Evolutionary conservation across 2,329 filamentous ascomycete species (phyloP), one percentile per base, ranked within the genome.

Genomic region (Ophiostoma ips): DNA sequence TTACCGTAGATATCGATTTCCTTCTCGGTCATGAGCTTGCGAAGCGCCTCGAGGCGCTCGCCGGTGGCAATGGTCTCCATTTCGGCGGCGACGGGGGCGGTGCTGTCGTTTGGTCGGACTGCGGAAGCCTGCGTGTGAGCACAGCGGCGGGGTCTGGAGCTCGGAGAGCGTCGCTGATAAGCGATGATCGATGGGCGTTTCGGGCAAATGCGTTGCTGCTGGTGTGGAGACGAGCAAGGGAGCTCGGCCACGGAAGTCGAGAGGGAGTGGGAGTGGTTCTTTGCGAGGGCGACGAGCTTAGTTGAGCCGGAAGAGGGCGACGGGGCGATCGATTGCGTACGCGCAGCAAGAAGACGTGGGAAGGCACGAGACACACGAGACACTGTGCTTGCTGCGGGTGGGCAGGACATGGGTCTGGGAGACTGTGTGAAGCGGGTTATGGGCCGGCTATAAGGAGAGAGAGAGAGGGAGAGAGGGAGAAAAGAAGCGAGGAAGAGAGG

Each of bases 1-100:
- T 65, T 81, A 95, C 90, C 83, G 71, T 98, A 98, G 53, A 96
- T 75, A 66, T 96, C 88, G 57, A 98, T 75, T 57, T 87, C 83
- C 61, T 84, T 76, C 66, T 89, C 76, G 68, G 79, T 81, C 92
- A 98, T 98, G 63, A 95, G 72, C 64, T 81, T 73, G 62, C 92
- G 79, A 61, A 98, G 75, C 66, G 78, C 76, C 56, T 78, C 68
- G 56, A 98, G 77, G 60, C 87, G 84, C 55, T 79, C 72, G 50
- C 81, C 79, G 34, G 89, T 95, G 66, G 92, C 73, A 57, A 94
- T 81, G 49, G 76, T 79, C 62, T 79, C 84, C 85, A 92, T 94
- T 33, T 64, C 55, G 55, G 58, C 53, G 28, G 8, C 40, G 16
- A 34, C 28, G 3, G 59, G 4, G 18, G 21, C n/a, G n/a, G n/a